Base-by-base conservation (phyloP, 805 yeast genomes). In the Nadsonia fulvescens region DNA sequence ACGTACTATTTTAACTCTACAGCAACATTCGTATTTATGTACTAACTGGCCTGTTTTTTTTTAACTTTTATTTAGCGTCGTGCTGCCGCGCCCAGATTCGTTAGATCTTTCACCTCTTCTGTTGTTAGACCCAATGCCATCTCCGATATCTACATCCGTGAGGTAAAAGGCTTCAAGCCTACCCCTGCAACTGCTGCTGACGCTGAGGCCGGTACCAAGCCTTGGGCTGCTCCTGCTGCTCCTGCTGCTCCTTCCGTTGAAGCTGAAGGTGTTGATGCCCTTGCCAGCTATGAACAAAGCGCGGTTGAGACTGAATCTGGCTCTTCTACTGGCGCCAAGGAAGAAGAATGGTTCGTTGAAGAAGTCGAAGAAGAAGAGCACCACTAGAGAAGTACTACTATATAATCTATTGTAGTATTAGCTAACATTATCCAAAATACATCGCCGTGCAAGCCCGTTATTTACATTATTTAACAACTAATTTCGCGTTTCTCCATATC, bases 121-220 rank as follows among this genome's bases (percentile, higher is more conserved):
- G 40, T 25, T 12, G 39, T 35, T 15, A 43, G 46, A 24, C 35
- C 38, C 40, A 66, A 83, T 64, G 60, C 76, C 49, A 54, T 83
- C 47, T 66, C 78, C 52, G 93, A 83, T 40, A 66, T 83, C 42
- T 83, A 83, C 62, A 57, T 86, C 47, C 70, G 66, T 52, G 93
- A 83, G 56, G 61, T 89, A 56, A 78, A 73, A 61, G 68, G 70
- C 35, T 83, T 78, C 70, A 81, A 82, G 63, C 83, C 93, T 49
- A 66, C 73, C 32, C 70, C 81, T 34, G 49, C 73, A 29, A 56
- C 75, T 32, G 68, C 76, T 32, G 60, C 66, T 38, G 92, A 77
- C 40, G 73, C 86, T 35, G 81, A 71, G 44, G 65, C 69, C 37
- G 64, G 73, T 38, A 86, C 82, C 40, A 70, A 74, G 56, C 68